Base-by-base conservation (phyloP, 2,329 filamentous ascomycete species). In the Cercospora sp. region DNA sequence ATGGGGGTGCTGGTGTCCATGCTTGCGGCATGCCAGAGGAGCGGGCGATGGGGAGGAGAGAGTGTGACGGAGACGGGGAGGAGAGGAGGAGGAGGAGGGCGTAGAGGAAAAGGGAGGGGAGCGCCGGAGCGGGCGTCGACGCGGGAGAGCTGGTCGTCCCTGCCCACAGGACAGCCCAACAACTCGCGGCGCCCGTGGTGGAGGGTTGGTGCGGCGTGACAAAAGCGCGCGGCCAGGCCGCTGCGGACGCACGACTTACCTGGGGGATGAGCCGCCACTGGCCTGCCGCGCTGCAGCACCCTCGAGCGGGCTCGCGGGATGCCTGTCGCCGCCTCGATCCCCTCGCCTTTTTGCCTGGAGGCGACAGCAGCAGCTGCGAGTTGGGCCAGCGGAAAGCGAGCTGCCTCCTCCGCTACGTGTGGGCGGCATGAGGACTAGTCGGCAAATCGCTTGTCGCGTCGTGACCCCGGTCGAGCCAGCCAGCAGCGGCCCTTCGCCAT, bases 1-100 rank as follows among this genome's bases (percentile, higher is more conserved):
- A 53, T 16, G 40, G 63, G 55, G 66, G 28, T 61, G 65, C 55
- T 49, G 58, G 61, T 3, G 21, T 69, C 68, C 68, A 69, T 69
- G 49, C 28, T 59, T 40, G 37, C 32, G 53, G 53, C 37, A 28
- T 53, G 49, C 24, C 24, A n/a, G 40, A 62, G 63, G 61, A 28
- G 61, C 18, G 45, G 37, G 43, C 43, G 21, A 34, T 30, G 45
- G 61, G 55, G 51, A 45, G 63, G 59, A 32, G 16, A 34, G n/a
- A 6, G 32, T n/a, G n/a, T n/a, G 55, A 32, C 16, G 32, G n/a
- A 32, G 53, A 37, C 16, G 40, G 21, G 32, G 26, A 9, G 64
- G 40, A 18, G 55, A 21, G 66, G 57, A 53, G 65, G 66, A 26
- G 65, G 63, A 53, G 49, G 49, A 53, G 16, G 43, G 16, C 18